Conservation (phyloP, 2,329 filamentous ascomycete genomes). For the Botrytis pseudocinerea region DNA sequence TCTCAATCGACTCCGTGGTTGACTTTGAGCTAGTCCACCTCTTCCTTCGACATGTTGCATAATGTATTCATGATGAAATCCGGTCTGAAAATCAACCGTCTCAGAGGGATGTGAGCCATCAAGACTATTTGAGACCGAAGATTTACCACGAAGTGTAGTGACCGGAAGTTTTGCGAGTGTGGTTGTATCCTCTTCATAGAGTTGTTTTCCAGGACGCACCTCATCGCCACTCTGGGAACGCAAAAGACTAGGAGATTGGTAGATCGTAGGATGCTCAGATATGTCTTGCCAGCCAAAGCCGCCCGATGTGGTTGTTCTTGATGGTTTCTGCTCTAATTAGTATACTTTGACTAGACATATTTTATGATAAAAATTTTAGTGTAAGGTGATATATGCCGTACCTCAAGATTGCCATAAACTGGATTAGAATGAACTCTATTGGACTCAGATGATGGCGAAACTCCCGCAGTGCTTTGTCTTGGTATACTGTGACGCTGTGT, state of each 20-base stretch:
- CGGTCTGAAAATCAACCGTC: slow-evolving; percentile 35
- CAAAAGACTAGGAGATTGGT: slow-evolving; percentile 1
- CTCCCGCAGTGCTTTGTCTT: not conserved
- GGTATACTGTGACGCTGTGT: slow-evolving; percentile 14
- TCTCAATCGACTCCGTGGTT: slow-evolving; percentile 29
- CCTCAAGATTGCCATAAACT: slow-evolving; percentile 12
- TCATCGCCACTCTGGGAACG: slow-evolving; percentile 13
- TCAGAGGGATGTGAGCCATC: slow-evolving; percentile 34
- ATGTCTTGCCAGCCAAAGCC: slow-evolving; percentile 34
- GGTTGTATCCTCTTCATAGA: slow-evolving; percentile 19
- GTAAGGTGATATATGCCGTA: not conserved
- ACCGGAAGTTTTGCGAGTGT: slow-evolving; percentile 16
- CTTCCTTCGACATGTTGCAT: slow-evolving; percentile 28
- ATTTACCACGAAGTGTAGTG: slow-evolving; percentile 7
- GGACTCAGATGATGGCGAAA: slow-evolving; percentile 17
- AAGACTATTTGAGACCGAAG: slow-evolving; percentile 28
- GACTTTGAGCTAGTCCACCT: slow-evolving; percentile 6
- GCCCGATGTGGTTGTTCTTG: slow-evolving; percentile 17
- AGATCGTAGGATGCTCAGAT: slow-evolving; percentile 6
- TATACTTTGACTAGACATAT: not conserved
- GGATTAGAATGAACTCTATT: not conserved
- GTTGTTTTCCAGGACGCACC: slow-evolving; percentile 7
- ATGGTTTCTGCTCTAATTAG: slow-evolving; percentile 22
- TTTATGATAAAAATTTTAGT: not conserved
- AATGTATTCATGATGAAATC: slow-evolving; percentile 28